phyloP scores from a whole-genome alignment of 192 early-diverging fungal species.

The Gaertneriomyces semiglobifer region DNA sequence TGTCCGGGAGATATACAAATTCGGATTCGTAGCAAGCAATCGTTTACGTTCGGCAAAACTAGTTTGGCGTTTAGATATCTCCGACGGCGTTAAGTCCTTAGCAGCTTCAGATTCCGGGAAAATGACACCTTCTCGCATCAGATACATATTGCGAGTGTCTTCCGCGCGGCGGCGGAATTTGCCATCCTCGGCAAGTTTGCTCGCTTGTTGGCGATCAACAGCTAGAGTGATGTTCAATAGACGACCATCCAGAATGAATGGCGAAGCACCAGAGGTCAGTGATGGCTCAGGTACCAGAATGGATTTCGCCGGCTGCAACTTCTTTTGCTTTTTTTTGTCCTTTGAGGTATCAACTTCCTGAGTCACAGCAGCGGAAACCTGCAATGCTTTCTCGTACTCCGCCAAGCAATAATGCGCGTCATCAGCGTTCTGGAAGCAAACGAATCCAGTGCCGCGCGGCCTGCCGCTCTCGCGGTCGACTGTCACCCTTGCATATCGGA shows the following conservation, averaged over 20 bases:
- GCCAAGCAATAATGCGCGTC: conserved; percentile 74
- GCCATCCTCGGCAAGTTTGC: conserved; percentile 57
- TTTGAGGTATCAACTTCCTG: conserved; percentile 33
- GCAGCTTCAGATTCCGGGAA: conserved; percentile 81
- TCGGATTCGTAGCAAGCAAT: conserved; percentile 78
- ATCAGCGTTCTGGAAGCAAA: conserved; percentile 71
- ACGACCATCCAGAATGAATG: conserved; percentile 73
- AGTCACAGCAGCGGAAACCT: conserved; percentile 46
- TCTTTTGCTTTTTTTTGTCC: conserved; percentile 53
- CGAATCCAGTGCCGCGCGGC: conserved; percentile 93
- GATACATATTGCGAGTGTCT: conserved; percentile 83
- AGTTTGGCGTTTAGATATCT: conserved; percentile 80
- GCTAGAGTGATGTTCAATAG: conserved; percentile 77
- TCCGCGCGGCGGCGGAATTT: conserved; percentile 60
- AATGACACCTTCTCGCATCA: conserved; percentile 89
- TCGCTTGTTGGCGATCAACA: conserved; percentile 70
- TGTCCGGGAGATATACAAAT: conserved; percentile 82
- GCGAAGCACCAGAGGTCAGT: conserved; percentile 53
- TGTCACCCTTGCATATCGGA: conserved; percentile 83
- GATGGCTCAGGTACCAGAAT: conserved; percentile 64
- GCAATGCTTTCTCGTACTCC: conserved; percentile 62
- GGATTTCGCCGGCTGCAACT: conserved; percentile 52
- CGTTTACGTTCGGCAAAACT: conserved; percentile 79
- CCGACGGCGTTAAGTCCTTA: conserved; percentile 59
- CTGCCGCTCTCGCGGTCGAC: conserved; percentile 75